Conservation (phyloP, 2,329 filamentous ascomycete species). For the Talaromyces pinophilus region DNA sequence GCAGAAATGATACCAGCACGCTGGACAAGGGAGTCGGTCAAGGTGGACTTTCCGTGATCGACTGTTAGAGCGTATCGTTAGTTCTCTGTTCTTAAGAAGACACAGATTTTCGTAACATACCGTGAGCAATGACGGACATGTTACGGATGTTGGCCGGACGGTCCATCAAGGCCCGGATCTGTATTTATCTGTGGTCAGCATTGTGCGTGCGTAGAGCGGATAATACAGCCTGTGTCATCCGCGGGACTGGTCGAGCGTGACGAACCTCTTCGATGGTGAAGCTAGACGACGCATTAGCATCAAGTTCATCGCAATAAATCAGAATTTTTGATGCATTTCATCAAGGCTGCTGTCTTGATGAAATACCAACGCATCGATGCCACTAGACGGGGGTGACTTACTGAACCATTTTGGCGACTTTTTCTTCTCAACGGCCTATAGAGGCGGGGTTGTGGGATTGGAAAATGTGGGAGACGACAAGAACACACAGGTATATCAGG, state of each 20-base stretch:
- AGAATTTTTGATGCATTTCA: neutral
- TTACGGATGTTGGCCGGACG: constrained; percentile 70
- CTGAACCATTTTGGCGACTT: constrained; percentile 99
- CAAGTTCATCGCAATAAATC: neutral
- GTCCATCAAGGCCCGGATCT: constrained; percentile 54
- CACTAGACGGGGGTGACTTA: constrained; percentile 60
- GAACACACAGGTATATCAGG: constrained; percentile 44
- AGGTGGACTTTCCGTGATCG: constrained; percentile 99
- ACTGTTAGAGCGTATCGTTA: constrained; percentile 50
- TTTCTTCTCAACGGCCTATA: constrained; percentile 39
- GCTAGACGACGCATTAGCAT: constrained; percentile 56
- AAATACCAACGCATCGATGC: neutral
- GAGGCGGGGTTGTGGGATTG: constrained; percentile 43
- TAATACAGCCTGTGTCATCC: neutral
- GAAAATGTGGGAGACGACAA: constrained; percentile 31
- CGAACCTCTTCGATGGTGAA: constrained; percentile 93
- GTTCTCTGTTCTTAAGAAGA: neutral
- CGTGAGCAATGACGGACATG: constrained; percentile 99
- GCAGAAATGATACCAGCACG: constrained; percentile 99
- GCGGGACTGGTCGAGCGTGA: constrained; percentile 27
- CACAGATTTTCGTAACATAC: constrained; percentile 46
- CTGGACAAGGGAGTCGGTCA: constrained; percentile 98
- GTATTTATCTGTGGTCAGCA: constrained; percentile 26
- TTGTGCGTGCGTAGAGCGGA: constrained; percentile 12
- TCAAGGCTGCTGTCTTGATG: constrained; percentile 23